Percentiles rank a stretch among this genome's conserved stretches.
phyloP scores from a whole-genome alignment of 768 basidiomycete species.

The Dacryopinax primogenitus region DNA sequence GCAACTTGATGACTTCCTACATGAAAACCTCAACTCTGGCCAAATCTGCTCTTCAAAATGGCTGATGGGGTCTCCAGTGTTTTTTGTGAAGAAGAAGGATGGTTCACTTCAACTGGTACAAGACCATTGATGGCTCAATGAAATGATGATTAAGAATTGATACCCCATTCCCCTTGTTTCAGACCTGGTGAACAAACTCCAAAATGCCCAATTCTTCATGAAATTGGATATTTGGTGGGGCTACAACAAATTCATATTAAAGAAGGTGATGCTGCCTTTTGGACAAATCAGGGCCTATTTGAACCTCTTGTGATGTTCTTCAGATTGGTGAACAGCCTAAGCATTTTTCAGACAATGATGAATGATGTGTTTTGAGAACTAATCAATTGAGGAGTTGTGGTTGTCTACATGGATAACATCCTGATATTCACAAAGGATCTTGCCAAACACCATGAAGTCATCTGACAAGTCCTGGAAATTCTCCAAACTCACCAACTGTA shows the following conservation, averaged over 20 bases:
- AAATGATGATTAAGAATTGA: not conserved
- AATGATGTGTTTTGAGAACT: not conserved
- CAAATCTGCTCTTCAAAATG: constrained; percentile 19
- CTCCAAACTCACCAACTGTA: not conserved
- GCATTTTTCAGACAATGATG: constrained; percentile 10
- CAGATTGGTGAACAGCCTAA: not conserved
- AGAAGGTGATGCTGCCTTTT: constrained; percentile 9
- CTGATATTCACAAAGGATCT: not conserved
- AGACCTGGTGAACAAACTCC: not conserved
- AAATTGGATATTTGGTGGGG: constrained; percentile 6
- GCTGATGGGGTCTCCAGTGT: constrained; percentile 14
- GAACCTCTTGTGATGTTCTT: not conserved
- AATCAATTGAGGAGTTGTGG: not conserved
- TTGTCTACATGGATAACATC: not conserved
- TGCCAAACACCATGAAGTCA: not conserved
- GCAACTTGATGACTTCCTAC: constrained; percentile 19
- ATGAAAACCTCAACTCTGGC: constrained; percentile 20
- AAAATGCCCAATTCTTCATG: not conserved
- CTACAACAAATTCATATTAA: constrained; percentile 11
- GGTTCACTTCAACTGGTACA: not conserved
- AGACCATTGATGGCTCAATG: not conserved
- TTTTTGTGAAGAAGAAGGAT: not conserved
- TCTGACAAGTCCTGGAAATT: not conserved
- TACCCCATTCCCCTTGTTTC: not conserved
- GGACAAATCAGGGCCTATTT: not conserved